Base-by-base conservation (phyloP, 768 basidiomycete genomes). In the Suillus tomentosus region DNA sequence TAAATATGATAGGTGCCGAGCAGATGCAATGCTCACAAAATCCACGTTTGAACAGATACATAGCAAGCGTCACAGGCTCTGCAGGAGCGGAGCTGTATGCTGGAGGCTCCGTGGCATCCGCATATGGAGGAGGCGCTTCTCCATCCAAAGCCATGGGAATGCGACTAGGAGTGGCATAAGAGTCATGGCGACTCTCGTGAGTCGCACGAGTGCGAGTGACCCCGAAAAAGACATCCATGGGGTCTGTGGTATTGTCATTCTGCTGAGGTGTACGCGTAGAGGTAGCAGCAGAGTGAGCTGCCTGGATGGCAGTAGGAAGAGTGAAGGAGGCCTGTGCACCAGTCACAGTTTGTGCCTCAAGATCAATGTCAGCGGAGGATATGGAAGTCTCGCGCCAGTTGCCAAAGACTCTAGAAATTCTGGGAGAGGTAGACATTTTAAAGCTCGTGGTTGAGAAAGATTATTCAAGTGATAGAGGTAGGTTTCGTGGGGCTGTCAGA, bases 21-120 rank as follows among this genome's bases (percentile, higher is more conserved):
- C 36, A 36, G 17, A 39, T 19, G 13, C 5, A 7, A 56, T 6
- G 78, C 83, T 71, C 66, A 84, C 83, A 36, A 69, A 84, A 84
- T 27, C 84, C 83, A 36, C 78, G 81, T 65, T 78, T 81, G 77
- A 84, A 84, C 45, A 84, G 74, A 66, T 80, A 79, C 71, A 73
- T 77, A 1, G 82, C 82, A 62, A 84, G 78, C 50, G 82, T 82
- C 45, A 71, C 66, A 37, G 79, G 81, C 71, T 81, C 79, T 8
- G 71, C 72, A 14, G 77, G 45, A 27, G 62, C 36, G 15, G 69
- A 64, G 8, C 72, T 67, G 62, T 81, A 81, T 13, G 77, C 71
- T 19, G 77, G 80, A 7, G 73, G 73, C 39, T 71, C 78, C 14
- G 64, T 19, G 36, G 65, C 57, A 36, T 73, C 67, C 37, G 64